phyloP scores from a whole-genome alignment of 225 moss, liverwort and hornwort genomes.

The Sphagnum tenellum region DNA sequence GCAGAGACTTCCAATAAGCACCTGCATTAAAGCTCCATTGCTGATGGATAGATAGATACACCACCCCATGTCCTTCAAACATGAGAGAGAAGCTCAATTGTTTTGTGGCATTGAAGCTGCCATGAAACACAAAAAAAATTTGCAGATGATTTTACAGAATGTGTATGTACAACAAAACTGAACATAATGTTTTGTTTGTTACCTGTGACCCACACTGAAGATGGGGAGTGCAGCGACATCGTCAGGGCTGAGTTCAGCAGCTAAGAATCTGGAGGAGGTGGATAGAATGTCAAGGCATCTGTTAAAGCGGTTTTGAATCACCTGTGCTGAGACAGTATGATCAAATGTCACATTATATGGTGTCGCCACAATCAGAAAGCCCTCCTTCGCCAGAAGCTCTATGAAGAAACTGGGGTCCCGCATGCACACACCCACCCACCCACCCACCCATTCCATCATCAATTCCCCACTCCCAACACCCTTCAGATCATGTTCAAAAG shows the following conservation, averaged over 20 bases:
- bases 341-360: slow-evolving; percentile 88
- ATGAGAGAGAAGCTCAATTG: too few species aligned
- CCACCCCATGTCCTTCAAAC: too few species aligned
- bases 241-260: slow-evolving; percentile 32
- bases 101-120: too few species aligned
- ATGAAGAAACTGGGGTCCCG: slow-evolving; percentile 55
- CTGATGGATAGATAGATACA: slow-evolving; percentile 16
- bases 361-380: slow-evolving; percentile 84
- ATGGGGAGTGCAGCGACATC: slow-evolving; percentile 58
- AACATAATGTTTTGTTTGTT: not conserved
- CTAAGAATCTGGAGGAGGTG: slow-evolving; percentile 24
- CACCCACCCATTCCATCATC: too few species aligned
- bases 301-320: slow-evolving; percentile 64
- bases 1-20: slow-evolving; percentile 82
- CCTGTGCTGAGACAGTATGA: slow-evolving; percentile 61
- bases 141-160: not conserved
- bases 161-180: not conserved
- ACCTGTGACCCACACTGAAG: slow-evolving; percentile 97
- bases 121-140: too few species aligned
- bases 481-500: too few species aligned
- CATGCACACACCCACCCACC: slow-evolving; percentile 3
- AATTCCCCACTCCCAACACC: too few species aligned
- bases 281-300: slow-evolving; percentile 42
- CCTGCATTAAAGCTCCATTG: slow-evolving; percentile 94
- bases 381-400: slow-evolving; percentile 88